These are phyloP conservation scores for Phytopythium cucurbitacearum DNA, from an alignment of 352 stramenopile genomes.

Conservation along the genomic window DNA sequence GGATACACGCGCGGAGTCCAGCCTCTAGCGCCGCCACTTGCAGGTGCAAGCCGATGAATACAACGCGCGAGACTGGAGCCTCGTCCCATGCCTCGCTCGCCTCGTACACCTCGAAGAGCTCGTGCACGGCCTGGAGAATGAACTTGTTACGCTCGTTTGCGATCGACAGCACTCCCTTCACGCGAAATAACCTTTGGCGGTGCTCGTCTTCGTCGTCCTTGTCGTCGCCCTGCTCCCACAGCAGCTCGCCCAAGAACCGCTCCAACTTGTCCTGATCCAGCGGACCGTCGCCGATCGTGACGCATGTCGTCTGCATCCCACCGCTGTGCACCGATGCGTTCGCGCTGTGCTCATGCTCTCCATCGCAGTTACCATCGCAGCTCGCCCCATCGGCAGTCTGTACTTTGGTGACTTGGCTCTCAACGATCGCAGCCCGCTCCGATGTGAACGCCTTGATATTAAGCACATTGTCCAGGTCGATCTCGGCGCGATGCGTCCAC, in stretches of 20 bases:
- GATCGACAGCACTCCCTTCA: constrained; percentile 71
- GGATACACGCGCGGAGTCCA: constrained; percentile 33
- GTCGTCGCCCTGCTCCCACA: constrained; percentile 56
- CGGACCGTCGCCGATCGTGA: constrained; percentile 33
- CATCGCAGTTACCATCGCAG: constrained; percentile 10
- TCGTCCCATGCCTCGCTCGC: constrained; percentile 51
- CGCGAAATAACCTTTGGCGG: constrained; percentile 54
- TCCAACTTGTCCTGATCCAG: constrained; percentile 58
- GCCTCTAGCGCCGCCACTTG: constrained; percentile 27
- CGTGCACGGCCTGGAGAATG: constrained; percentile 79
- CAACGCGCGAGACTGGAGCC: constrained; percentile 34
- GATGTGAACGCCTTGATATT: constrained; percentile 80
- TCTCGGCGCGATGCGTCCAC: constrained; percentile 55
- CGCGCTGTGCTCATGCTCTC: constrained; percentile 11
- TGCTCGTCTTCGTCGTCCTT: constrained; percentile 6
- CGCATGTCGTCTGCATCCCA: constrained; percentile 66
- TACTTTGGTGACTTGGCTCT: constrained; percentile 28
- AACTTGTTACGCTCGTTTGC: constrained; percentile 52
- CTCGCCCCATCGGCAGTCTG: constrained; percentile 10
- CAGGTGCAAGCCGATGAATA: constrained; percentile 72
- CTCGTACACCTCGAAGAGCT: constrained; percentile 75
- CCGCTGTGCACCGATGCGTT: constrained; percentile 37
- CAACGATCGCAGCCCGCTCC: constrained; percentile 51
- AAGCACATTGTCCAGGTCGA: constrained; percentile 71
- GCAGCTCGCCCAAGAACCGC: constrained; percentile 59